Base-by-base conservation (phyloP, 23 red algal species). In the Gracilaria gracilis region DNA sequence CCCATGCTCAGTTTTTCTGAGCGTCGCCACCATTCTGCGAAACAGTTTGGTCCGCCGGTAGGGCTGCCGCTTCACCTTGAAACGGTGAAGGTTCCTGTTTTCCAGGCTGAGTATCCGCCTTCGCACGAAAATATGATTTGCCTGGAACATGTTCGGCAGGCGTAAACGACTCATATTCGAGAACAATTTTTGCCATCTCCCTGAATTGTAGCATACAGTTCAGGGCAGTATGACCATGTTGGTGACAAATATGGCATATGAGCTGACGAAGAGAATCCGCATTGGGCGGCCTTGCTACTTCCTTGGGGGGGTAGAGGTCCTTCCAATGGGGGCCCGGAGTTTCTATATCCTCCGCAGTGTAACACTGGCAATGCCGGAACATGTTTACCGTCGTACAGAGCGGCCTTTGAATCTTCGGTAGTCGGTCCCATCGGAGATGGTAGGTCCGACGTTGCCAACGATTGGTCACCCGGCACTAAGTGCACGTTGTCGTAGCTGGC, bases 61-160 rank as follows among this genome's bases (percentile, higher is more conserved):
- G 21, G 23, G 34, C 19, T 46, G 24, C 33, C 64, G 80, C 17
- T 24, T 24, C 28, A 57, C 12, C 50, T 59, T 57, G 9, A 21
- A 12, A 16, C 9, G 11, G 49, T 16, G 9, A 16, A 16, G 9
- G 9, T 53, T 12, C 16, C 49, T 53, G 37, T 20, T 57, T 25
- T 57, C 46, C 53, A 25, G 47, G 44, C 36, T 44, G 15, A n/a
- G n/a, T n/a, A n/a, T n/a, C n/a, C n/a, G n/a, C n/a, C n/a, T n/a
- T n/a, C n/a, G n/a, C n/a, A n/a, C 51, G 46, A 38, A 59, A 54
- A 36, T 40, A 83, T 2, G 51, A 61, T 28, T 24, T 3, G 11
- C 36, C 27, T 29, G 80, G 50, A 44, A 83, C 40, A 16, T 65
- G 50, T n/a, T 61, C 80, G 38, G 33, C 35, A n/a, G 80, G 80